A percentile compares a stretch with the other conserved stretches of the same genome.
These are phyloP conservation scores for Lanmaoa pseudosensibilis DNA, from an alignment of 768 basidiomycete species.

Conservation along the genomic window DNA sequence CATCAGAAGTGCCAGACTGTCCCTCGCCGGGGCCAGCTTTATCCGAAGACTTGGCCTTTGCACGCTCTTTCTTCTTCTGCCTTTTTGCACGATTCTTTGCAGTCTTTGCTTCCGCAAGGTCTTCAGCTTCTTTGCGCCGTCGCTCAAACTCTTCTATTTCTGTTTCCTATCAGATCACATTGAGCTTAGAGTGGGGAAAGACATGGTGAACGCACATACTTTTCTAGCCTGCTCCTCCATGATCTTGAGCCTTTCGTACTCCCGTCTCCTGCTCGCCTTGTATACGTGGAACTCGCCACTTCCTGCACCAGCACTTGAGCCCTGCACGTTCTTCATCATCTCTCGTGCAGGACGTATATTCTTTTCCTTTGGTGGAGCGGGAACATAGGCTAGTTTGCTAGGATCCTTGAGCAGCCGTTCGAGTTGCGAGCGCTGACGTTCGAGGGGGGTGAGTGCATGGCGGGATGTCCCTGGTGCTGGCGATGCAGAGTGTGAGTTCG, in stretches of 20 bases:
- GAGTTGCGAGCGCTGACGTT: constrained; percentile 64
- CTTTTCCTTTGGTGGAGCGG: constrained; percentile 81
- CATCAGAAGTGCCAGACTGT: constrained; percentile 30
- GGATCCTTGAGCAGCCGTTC: constrained; percentile 91
- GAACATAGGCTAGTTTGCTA: constrained; percentile 74
- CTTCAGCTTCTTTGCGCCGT: constrained; percentile 69
- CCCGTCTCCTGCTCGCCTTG: constrained; percentile 89
- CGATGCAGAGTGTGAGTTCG: constrained; percentile 31
- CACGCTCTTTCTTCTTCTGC: constrained; percentile 84
- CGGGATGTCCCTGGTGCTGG: constrained; percentile 34
- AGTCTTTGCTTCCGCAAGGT: constrained; percentile 79
- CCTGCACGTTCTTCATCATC: constrained; percentile 99
- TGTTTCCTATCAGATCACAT: constrained; percentile 51
- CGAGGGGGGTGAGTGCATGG: constrained; percentile 52
- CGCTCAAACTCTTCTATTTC: constrained; percentile 72
- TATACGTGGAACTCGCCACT: constrained; percentile 99
- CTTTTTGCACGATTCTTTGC: constrained; percentile 94
- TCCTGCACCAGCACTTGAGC: constrained; percentile 95
- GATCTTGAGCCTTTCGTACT: constrained; percentile 91
- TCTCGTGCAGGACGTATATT: constrained; percentile 78
- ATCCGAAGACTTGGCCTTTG: constrained; percentile 45
- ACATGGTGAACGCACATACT: constrained; percentile 42
- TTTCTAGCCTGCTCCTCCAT: constrained; percentile 81
- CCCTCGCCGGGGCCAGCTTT: constrained; percentile 29
- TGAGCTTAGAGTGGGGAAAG: not conserved